Base-by-base conservation (phyloP, 208 protist species). In the Trypanosoma theileri region DNA sequence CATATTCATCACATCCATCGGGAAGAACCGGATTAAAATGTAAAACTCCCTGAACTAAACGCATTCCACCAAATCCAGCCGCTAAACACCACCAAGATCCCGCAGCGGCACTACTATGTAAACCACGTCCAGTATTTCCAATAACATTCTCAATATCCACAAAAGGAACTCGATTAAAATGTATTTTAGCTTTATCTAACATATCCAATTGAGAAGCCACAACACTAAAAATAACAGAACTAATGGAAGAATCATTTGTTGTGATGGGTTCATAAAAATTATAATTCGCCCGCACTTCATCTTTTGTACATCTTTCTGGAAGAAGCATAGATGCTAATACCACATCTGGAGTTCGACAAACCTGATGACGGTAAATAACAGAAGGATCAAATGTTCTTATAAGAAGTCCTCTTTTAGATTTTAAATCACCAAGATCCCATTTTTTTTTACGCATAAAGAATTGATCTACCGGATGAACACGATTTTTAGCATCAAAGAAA, bases 201-300 rank as follows among this genome's bases (percentile, higher is more conserved):
- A 92, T 58, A 14, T 78, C 78, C 31, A 92, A 60, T 53, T 85
- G 80, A 12, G 87, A 77, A 44, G 89, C 77, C n/a, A 94, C 52
- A 4, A 93, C 77, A 77, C 82, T 81, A 63, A 89, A 92, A 66
- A 97, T 85, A 57, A 82, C 65, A 24, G 84, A 62, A 21, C 75
- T 79, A 22, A 97, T 73, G 8, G 89, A 82, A 19, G 87, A 91
- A 66, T 97, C 92, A 10, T 73, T 74, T 10, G 86, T 81, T 6
- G 92, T 96, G 61, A 94, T 86, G 31, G 87, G 77, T 56, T 94
- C 86, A 71, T 97, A 97, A 57, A 92, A 95, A 51, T 80, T 72
- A 63, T 91, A 96, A 71, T 97, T 86, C 9, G 83, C 76, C 65
- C 80, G 79, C 28, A 79, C 74, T 68, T 97, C 92, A 64, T 95